phyloP scores from a whole-genome alignment of 2,329 filamentous ascomycete genomes.

The Aspergillus proliferans region DNA sequence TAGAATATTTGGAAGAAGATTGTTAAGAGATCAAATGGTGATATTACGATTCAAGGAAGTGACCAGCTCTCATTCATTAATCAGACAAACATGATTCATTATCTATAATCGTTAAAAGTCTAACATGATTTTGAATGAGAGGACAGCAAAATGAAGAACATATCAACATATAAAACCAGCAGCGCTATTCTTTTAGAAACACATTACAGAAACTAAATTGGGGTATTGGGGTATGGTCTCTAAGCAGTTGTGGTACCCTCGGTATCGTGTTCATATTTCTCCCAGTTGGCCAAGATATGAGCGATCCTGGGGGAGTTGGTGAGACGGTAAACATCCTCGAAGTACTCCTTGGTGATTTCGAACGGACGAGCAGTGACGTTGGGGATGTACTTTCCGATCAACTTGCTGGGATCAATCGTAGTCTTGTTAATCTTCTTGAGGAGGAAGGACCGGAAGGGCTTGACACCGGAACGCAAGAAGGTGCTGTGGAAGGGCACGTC shows the following conservation, averaged over 20 bases:
- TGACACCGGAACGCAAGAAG: slow-evolving; percentile 94
- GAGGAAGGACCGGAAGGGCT: slow-evolving; percentile 96
- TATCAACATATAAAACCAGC: no score
- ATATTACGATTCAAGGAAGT: no score
- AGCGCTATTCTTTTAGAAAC: no score
- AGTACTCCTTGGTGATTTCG: slow-evolving; percentile 95
- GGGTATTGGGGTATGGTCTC: background rate
- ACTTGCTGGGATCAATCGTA: slow-evolving; percentile 91
- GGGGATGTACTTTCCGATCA: slow-evolving; percentile 97
- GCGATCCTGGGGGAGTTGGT: slow-evolving; percentile 65
- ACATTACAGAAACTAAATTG: no score
- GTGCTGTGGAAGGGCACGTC: slow-evolving; percentile 99
- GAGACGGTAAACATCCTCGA: slow-evolving; percentile 94
- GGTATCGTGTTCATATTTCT: slow-evolving; percentile 54
- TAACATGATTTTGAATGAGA: no score
- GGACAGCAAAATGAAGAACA: no score
- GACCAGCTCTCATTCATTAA: no score
- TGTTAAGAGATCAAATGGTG: no score
- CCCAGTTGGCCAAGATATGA: slow-evolving; percentile 71
- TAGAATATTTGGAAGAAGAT: no score
- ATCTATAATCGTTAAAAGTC: no score
- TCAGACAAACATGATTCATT: no score
- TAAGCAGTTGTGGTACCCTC: slow-evolving; percentile 16
- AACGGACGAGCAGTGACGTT: slow-evolving; percentile 97
- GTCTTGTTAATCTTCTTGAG: slow-evolving; percentile 99